Percentiles rank a stretch among this genome's conserved stretches.
phyloP scores from a whole-genome alignment of 257 asterid genomes.

The Solanum chiquidenum region DNA sequence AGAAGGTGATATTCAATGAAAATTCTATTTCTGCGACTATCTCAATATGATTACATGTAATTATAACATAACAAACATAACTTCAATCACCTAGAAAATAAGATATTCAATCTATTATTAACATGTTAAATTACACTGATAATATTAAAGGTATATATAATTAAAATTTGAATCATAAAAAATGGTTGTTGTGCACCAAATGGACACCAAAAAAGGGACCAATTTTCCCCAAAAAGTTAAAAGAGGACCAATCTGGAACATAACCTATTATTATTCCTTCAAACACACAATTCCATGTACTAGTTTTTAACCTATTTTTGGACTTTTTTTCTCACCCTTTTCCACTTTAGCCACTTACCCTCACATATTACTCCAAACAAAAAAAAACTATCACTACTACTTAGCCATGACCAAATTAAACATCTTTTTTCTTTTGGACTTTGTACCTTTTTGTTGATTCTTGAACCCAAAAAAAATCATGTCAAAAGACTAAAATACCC shows the following conservation, averaged over 20 bases:
- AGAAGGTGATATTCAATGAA: too few relatives aligned
- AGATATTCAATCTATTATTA: background rate
- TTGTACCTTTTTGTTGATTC: conserved; percentile 35
- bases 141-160: too few relatives aligned
- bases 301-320: conserved; percentile 39
- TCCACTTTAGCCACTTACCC: conserved; percentile 28
- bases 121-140: too few relatives aligned
- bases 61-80: too few relatives aligned
- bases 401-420: conserved; percentile 32
- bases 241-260: conserved; percentile 28
- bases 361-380: conserved; percentile 8
- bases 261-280: conserved; percentile 62
- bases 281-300: conserved; percentile 62
- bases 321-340: conserved; percentile 24
- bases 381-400: conserved; percentile 9
- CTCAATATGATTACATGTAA: too few relatives aligned
- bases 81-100: too few relatives aligned
- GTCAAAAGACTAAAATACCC: background rate
- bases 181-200: conserved; percentile 24
- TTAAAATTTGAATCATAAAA: background rate
- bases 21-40: too few relatives aligned
- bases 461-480: background rate
- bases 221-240: conserved; percentile 21
- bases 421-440: conserved; percentile 45
- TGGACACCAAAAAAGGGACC: conserved; percentile 29